Evolutionary conservation across 306 rosid genomes (phyloP), one percentile per base, ranked within the genome.

Genomic region (Cucumis hystrix): DNA sequence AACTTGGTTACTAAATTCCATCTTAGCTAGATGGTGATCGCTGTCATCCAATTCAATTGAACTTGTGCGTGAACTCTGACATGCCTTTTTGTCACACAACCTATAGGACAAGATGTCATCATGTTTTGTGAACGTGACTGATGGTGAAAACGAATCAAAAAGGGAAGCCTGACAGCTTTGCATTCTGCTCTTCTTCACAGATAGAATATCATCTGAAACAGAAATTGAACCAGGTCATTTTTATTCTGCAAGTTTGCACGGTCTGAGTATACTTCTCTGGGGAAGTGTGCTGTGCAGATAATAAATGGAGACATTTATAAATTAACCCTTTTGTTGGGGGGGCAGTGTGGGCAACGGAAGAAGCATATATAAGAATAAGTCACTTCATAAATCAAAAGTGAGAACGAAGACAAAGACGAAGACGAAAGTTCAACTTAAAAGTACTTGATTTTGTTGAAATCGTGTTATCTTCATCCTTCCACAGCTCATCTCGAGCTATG

Each of bases 41-140:
- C 75, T 55, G 64, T 83, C 91, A 70, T 78, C 62, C 64, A 83
- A 78, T 82, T 83, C 82, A 15, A 28, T 77, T 52, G 78, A 78
- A 78, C 79, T 79, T 75, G 23, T 62, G 33, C 68, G 66, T 60
- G 83, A 75, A 82, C 67, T 63, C 58, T 73, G 83, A 70, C 16
- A n/a, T 35, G 89, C 78, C 71, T 85, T 23, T 15, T 71, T 62
- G 77, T 57, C 83, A 77, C 71, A 79, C 83, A 77, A 83, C 68
- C 62, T 66, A 21, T 28, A 63, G 60, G 86, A 79, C 77, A 78
- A 83, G 80, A 39, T 60, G 65, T 52, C 58, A 68, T 80, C 85
- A 83, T 95, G 89, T 82, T 83, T 81, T 20, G 68, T 84, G 72
- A 77, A 82, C 79, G 80, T 81, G 81, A 85, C 82, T 57, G 81